A percentile compares a stretch with the other conserved stretches of the same genome.
phyloP scores from a whole-genome alignment of 257 asterid species.

The Solanum tacnaense region DNA sequence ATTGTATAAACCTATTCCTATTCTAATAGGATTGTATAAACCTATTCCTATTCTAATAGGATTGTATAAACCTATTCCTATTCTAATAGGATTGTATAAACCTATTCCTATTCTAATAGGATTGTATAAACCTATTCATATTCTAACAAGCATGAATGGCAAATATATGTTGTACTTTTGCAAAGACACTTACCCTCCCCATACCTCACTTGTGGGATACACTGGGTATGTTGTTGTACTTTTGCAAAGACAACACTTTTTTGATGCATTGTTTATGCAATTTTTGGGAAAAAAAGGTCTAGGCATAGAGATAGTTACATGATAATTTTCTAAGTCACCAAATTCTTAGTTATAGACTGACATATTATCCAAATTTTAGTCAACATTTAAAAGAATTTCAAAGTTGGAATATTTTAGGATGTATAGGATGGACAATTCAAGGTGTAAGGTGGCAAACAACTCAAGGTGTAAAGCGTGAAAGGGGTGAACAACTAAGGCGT shows the following conservation, averaged over 20 bases:
- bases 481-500: background rate
- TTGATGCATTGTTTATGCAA: background rate
- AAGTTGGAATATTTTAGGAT: background rate
- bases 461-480: background rate
- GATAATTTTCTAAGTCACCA: background rate
- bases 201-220: background rate
- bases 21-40: too few species aligned
- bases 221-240: background rate
- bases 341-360: background rate
- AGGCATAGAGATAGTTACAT: background rate
- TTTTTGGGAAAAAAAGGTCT: background rate
- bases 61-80: too few species aligned
- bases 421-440: background rate
- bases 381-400: background rate
- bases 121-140: too few species aligned
- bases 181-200: background rate
- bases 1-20: too few species aligned
- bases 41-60: too few species aligned
- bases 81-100: too few species aligned
- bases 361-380: background rate
- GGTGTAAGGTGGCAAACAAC: background rate
- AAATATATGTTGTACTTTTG: background rate
- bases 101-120: too few species aligned
- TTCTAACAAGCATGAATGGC: background rate
- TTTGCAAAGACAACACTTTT: background rate